Evolutionary conservation across 2,329 filamentous ascomycete genomes (phyloP).

Genomic region (Claviceps fusiformis): DNA sequence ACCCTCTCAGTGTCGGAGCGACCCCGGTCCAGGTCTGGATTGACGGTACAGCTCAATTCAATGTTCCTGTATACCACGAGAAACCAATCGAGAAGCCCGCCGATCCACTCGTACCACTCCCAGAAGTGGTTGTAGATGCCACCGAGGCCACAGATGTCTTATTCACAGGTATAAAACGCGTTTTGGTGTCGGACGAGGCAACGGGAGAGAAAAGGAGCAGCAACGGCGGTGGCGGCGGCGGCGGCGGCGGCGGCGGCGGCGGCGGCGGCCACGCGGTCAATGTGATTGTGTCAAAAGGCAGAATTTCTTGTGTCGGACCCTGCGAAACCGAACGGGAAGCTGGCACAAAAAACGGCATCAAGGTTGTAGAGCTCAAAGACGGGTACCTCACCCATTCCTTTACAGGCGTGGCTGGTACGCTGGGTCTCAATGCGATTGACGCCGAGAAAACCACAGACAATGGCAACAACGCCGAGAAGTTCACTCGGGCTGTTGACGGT

Average conservation of each 20-base stretch:
- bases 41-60: constrained; percentile 41
- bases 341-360: constrained; percentile 19
- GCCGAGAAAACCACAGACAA: constrained; percentile 42
- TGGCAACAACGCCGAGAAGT: constrained; percentile 29
- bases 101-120: constrained; percentile 25
- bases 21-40: constrained; percentile 50
- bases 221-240: neutral
- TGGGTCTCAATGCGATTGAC: constrained; percentile 52
- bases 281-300: constrained; percentile 39
- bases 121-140: constrained; percentile 28
- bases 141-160: constrained; percentile 27
- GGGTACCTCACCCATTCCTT: constrained; percentile 48
- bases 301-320: constrained; percentile 40
- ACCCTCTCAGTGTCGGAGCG: constrained; percentile 46
- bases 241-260: too few species aligned
- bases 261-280: constrained; percentile 20
- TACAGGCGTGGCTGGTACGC: constrained; percentile 43
- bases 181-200: constrained; percentile 34
- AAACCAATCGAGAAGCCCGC: constrained; percentile 32
- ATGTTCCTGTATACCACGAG: constrained; percentile 37
- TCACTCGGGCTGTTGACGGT: constrained; percentile 46
- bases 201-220: constrained; percentile 10
- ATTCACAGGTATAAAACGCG: constrained; percentile 41
- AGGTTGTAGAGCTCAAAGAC: constrained; percentile 35
- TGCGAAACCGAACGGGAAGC: constrained; percentile 32